Evolutionary conservation across 805 yeast genomes (phyloP).

Genomic region (Wickerhamomyces sydowiorum): DNA sequence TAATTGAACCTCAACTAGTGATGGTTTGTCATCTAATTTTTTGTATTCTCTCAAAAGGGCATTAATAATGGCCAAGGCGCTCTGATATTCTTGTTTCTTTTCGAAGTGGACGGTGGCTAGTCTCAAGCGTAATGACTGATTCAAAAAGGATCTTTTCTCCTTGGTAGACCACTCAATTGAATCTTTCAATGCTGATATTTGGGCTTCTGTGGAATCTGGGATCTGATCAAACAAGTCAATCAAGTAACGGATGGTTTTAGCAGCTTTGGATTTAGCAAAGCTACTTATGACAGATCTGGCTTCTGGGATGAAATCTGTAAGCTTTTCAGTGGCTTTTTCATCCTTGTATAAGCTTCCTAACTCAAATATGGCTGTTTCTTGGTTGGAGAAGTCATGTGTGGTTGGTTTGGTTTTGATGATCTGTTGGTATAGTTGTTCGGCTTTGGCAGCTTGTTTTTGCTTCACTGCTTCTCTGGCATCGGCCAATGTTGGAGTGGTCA

Average conservation of each 20-base stretch:
- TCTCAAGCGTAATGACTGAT: constrained; percentile 83
- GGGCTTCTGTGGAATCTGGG: constrained; percentile 59
- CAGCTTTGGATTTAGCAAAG: constrained; percentile 91
- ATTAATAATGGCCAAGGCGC: constrained; percentile 67
- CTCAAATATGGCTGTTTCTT: constrained; percentile 45
- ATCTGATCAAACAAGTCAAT: constrained; percentile 71
- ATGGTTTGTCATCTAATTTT: constrained; percentile 90
- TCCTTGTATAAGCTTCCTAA: constrained; percentile 67
- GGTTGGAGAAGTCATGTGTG: constrained; percentile 19
- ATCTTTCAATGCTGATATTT: constrained; percentile 67
- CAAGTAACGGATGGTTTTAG: constrained; percentile 78
- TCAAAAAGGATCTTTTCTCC: constrained; percentile 80
- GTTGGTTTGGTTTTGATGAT: constrained; percentile 34
- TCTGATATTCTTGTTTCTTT: constrained; percentile 54
- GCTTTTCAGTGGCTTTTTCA: constrained; percentile 40
- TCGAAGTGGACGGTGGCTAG: constrained; percentile 70
- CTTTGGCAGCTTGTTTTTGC: constrained; percentile 42
- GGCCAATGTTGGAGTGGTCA: constrained; percentile 31
- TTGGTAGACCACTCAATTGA: constrained; percentile 82
- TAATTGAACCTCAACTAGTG: constrained; percentile 91
- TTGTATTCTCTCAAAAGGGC: constrained; percentile 78
- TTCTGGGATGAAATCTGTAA: constrained; percentile 56
- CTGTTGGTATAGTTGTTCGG: constrained; percentile 54
- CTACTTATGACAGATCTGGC: constrained; percentile 68
- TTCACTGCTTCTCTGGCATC: constrained; percentile 58